Evolutionary conservation across 495 filamentous ascomycete genomes (phyloP).

Genomic region (Aspergillus hancockii): DNA sequence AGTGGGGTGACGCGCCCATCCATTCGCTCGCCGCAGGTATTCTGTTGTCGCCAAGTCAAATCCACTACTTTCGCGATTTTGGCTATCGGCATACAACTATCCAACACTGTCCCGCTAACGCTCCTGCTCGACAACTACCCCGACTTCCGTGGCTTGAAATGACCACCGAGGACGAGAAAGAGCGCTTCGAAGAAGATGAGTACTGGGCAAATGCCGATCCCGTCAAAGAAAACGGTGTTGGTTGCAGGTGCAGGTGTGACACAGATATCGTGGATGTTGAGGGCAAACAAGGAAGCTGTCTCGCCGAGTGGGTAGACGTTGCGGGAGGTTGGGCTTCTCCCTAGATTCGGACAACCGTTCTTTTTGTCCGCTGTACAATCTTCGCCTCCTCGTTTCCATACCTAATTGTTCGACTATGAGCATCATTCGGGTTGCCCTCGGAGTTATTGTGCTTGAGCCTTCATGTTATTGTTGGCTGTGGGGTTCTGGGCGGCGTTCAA

Average conservation of each 20-base stretch:
- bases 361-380: slow-evolving; percentile 36
- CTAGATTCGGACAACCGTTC: slow-evolving; percentile 30
- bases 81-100: slow-evolving; percentile 98
- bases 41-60: slow-evolving; percentile 77
- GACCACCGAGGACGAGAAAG: slow-evolving; percentile 82
- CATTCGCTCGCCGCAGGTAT: slow-evolving; percentile 95
- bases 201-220: slow-evolving; percentile 91
- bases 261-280: slow-evolving; percentile 99
- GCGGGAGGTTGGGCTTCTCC: slow-evolving; percentile 91
- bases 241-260: slow-evolving; percentile 95
- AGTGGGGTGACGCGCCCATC: slow-evolving; percentile 99
- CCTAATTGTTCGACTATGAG: slow-evolving; percentile 36
- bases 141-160: slow-evolving; percentile 80
- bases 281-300: slow-evolving; percentile 92
- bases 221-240: slow-evolving; percentile 93
- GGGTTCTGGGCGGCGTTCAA: slow-evolving; percentile 47
- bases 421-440: slow-evolving; percentile 38
- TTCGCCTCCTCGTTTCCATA: slow-evolving; percentile 36
- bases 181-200: slow-evolving; percentile 88
- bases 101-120: slow-evolving; percentile 97
- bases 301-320: slow-evolving; percentile 96
- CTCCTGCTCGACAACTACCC: slow-evolving; percentile 83
- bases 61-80: slow-evolving; percentile 99
- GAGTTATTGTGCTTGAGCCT: slow-evolving; percentile 42
- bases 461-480: slow-evolving; percentile 39